phyloP scores from a whole-genome alignment of 2,329 filamentous ascomycete species.

The Trichoderma sp. region DNA sequence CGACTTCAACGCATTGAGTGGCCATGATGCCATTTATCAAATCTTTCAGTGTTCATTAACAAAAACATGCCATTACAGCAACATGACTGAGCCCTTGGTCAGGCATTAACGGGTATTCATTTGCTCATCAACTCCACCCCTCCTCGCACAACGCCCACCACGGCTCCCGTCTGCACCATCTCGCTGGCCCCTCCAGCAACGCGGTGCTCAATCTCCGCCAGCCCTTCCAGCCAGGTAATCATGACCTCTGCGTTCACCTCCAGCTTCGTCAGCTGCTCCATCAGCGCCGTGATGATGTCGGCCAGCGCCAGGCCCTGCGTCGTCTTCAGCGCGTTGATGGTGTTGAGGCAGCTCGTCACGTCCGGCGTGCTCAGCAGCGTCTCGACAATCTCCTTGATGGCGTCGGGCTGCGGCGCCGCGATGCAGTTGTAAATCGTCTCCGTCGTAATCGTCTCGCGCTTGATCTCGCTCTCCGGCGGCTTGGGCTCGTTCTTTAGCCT shows the following conservation, averaged over 20 bases:
- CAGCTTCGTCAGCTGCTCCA: conserved; percentile 79
- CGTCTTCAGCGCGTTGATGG: conserved; percentile 84
- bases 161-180: conserved; percentile 84
- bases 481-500: conserved; percentile 63
- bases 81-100: not conserved
- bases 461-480: conserved; percentile 64
- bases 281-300: conserved; percentile 86
- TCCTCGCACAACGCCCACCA: conserved; percentile 84
- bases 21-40: not conserved
- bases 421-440: conserved; percentile 98
- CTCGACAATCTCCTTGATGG: conserved; percentile 81
- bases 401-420: conserved; percentile 87
- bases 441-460: conserved; percentile 79
- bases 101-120: conserved; percentile 29
- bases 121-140: conserved; percentile 73
- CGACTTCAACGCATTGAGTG: not conserved
- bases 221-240: conserved; percentile 86
- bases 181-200: conserved; percentile 87
- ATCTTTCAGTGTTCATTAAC: not conserved
- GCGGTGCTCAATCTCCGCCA: conserved; percentile 92
- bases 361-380: conserved; percentile 84
- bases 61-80: not conserved
- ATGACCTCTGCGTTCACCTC: conserved; percentile 86
- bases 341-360: conserved; percentile 85
- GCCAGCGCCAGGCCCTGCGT: conserved; percentile 86